Evolutionary conservation across 768 basidiomycete genomes (phyloP), one percentile per base, ranked within the genome.

Genomic region (Hortiboletus flavorubellus): DNA sequence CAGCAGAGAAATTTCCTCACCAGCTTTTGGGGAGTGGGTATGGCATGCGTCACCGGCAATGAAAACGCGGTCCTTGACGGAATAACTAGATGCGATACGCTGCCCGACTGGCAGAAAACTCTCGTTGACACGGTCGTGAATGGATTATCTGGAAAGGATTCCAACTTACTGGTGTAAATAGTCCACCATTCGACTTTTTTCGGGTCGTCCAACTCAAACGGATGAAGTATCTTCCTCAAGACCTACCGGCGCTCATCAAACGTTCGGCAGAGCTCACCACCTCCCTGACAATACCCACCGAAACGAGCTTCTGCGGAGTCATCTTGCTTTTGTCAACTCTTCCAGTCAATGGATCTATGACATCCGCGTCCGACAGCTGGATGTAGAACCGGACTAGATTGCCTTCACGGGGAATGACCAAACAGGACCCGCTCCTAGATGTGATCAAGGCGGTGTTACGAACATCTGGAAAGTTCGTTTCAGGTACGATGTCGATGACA

Each of bases 401-500:
- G 1, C 73, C 80, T 63, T 88, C 85, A 34, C 89, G 79, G 0
- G 89, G 89, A 48, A 92, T 88, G 43, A 88, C 65, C 83, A 91
- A 85, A 54, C 85, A 82, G 0, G 85, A 82, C 1, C 87, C 85
- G 46, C 80, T 77, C 37, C 77, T 76, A 0, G 88, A 89, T 91
- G 88, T n/a, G n/a, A 91, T 80, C n/a, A n/a, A n/a, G 0, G 73
- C 82, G 46, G 75, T 74, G 59, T 83, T 84, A 16, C 89, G 82
- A 55, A 88, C 84, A 65, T 91, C 88, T 0, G 90, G 90, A 56
- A 91, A 89, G 64, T 90, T 75, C 2, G 88, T 89, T n/a, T 84
- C 78, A 0, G 85, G 85, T 26, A 81, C 62, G 47, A 82, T 74
- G 68, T 91, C 91, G 18, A 91, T 71, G 4, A 93, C 91, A 3